These are phyloP conservation scores for Eucalyptus melliodora DNA, from an alignment of 345 rosid genomes.

Conservation along the genomic window DNA sequence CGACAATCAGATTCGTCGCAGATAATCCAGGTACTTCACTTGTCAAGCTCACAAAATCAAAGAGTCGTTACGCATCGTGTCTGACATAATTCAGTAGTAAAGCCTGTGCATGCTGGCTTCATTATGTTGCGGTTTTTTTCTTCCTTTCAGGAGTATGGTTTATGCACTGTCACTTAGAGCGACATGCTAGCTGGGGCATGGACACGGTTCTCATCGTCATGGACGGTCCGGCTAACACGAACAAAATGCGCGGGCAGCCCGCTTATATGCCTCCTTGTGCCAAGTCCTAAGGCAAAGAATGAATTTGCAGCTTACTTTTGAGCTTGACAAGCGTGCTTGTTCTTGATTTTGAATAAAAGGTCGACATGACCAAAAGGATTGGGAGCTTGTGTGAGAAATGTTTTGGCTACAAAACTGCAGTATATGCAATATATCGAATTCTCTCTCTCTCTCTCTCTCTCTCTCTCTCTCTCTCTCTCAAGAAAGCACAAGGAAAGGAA, in stretches of 20 bases:
- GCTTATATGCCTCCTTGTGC: not conserved
- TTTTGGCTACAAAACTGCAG: not conserved
- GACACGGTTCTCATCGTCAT: not conserved
- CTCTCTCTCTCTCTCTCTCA: not conserved
- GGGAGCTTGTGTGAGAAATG: not conserved
- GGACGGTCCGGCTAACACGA: not conserved
- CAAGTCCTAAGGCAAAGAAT: not conserved
- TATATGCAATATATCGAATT: not conserved
- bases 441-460: not conserved
- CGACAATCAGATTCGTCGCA: slow-evolving; percentile 14
- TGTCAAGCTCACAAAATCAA: not conserved
- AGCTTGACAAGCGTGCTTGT: not conserved
- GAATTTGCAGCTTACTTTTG: not conserved
- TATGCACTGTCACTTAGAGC: not conserved
- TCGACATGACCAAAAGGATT: not conserved
- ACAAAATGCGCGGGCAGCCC: not conserved
- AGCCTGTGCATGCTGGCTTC: no score
- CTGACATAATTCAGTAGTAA: no score
- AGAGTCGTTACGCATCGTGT: not conserved
- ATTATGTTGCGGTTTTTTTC: no score
- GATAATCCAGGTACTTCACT: slow-evolving; percentile 15
- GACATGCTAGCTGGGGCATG: slow-evolving; percentile 2
- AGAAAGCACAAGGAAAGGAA: not conserved
- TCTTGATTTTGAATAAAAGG: not conserved
- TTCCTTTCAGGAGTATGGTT: not conserved